phyloP scores from a whole-genome alignment of 2,329 filamentous ascomycete genomes.

The Ceratocystis lukuohia region DNA sequence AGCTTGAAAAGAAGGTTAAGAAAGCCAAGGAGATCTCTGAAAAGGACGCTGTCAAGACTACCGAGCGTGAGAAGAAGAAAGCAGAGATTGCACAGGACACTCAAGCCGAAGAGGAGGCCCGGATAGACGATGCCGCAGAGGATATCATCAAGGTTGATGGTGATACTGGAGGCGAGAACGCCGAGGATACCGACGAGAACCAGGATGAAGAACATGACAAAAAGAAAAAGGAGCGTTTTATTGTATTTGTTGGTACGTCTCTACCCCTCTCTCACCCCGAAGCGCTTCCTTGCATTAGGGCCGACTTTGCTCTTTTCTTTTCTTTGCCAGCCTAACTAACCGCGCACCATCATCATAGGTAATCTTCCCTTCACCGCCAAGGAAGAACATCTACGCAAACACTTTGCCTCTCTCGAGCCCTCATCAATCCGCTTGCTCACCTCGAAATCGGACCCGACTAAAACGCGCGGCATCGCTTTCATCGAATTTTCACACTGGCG shows the following conservation, averaged over 20 bases:
- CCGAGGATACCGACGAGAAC: conserved; percentile 22
- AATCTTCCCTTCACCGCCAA: conserved; percentile 83
- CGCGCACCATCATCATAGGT: conserved; percentile 34
- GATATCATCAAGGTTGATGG: conserved; percentile 22
- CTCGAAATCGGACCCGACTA: conserved; percentile 46
- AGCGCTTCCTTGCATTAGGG: conserved; percentile 14
- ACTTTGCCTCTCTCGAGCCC: conserved; percentile 67
- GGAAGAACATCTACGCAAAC: conserved; percentile 50
- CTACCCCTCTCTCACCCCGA: background rate
- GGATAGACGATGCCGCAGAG: conserved; percentile 19
- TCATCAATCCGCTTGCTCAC: conserved; percentile 59
- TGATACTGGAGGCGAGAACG: conserved; percentile 23
- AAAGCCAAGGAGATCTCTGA: conserved; percentile 26
- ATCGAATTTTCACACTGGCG: conserved; percentile 79
- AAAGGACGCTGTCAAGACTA: conserved; percentile 23
- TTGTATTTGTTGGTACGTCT: conserved; percentile 57
- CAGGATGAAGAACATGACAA: conserved; percentile 25
- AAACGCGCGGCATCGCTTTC: conserved; percentile 68
- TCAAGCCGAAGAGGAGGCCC: conserved; percentile 13
- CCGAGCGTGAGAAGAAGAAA: conserved; percentile 21
- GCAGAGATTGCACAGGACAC: conserved; percentile 20
- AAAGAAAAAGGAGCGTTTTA: conserved; percentile 43
- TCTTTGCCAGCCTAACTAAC: background rate
- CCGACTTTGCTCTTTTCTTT: conserved; percentile 15
- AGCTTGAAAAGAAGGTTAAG: conserved; percentile 26